Conservation (phyloP, 768 basidiomycete genomes). For the Trametes gibbosa region DNA sequence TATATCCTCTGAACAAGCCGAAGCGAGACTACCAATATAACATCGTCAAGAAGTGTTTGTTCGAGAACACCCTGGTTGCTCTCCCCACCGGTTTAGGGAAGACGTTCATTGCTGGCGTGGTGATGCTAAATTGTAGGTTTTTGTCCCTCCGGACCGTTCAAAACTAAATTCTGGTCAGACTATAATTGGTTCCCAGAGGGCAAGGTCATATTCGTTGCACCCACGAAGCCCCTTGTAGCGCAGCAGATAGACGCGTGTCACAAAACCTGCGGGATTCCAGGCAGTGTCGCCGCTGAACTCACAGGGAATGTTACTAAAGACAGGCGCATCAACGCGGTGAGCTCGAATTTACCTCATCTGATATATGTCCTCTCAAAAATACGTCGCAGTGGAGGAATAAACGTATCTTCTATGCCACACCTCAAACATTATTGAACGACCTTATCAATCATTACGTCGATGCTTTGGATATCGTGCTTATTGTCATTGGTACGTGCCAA, state of each 20-base stretch:
- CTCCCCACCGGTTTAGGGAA: conserved; percentile 96
- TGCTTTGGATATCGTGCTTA: conserved; percentile 72
- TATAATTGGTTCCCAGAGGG: conserved; percentile 93
- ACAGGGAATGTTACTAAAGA: conserved; percentile 68
- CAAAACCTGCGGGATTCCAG: conserved; percentile 89
- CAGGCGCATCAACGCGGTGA: conserved; percentile 58
- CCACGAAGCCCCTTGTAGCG: conserved; percentile 92
- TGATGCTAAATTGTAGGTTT: conserved; percentile 88
- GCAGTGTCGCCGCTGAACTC: conserved; percentile 78
- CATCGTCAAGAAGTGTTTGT: conserved; percentile 80
- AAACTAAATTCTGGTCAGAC: conserved; percentile 40
- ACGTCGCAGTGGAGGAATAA: conserved; percentile 69
- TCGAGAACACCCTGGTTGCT: conserved; percentile 91
- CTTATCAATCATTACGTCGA: conserved; percentile 72
- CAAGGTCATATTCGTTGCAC: conserved; percentile 92
- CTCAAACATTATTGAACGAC: conserved; percentile 92
- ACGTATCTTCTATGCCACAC: conserved; percentile 92
- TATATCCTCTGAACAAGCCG: conserved; percentile 85
- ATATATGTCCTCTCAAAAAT: background rate
- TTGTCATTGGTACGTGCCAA: conserved; percentile 71
- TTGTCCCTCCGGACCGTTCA: background rate
- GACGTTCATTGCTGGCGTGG: conserved; percentile 94
- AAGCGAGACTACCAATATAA: conserved; percentile 95
- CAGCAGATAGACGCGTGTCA: conserved; percentile 96
- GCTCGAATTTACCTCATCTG: conserved; percentile 24